Base-by-base conservation (phyloP, 352 stramenopile genomes). In the Globisporangium megalacanthum region DNA sequence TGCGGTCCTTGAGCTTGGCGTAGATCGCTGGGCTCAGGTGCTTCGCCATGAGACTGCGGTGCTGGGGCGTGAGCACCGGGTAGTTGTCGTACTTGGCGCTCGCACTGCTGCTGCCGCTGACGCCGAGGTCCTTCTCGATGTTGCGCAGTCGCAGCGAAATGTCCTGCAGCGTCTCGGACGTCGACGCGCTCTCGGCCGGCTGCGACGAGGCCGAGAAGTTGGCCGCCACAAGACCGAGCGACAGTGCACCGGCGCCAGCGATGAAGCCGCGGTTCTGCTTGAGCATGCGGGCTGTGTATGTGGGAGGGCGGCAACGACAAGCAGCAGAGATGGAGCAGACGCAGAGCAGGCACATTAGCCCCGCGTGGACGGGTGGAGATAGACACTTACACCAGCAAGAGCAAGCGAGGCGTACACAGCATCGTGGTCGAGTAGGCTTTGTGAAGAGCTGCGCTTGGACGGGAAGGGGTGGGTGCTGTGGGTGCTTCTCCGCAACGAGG, bases 31-130 rank as follows among this genome's bases (percentile, higher is more conserved):
- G 76, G 22, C 68, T 92, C 57, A 95, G 62, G 56, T 88, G 63
- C 62, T 94, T 92, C n/a, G 83, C 80, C 84, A 96, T 94, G 33
- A 95, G 65, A 36, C 79, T 92, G 49, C 74, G 81, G 72, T 96
- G 87, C 64, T 92, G 90, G 17, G 78, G 65, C 4, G 79, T 92
- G 48, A 96, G 91, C 14, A 79, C 70, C 1, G 87, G 87, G 52
- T 77, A 89, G 58, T 88, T 88, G 68, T 86, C 73, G 64, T 95
- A 87, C 54, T 60, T 60, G 54, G 54, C 39, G 19, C 33, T 53
- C 4, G 45, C 0, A 2, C 45, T 31, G 33, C 45, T 35, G 33
- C 47, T 33, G 25, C 55, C 55, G 46, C 35, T 55, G 66, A 89
- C 75, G 20, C 79, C 79, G 50, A 89, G 60, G 54, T 89, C 79